These are phyloP conservation scores for Symbiotaphrina buchneri DNA, from an alignment of 495 filamentous ascomycete species.

Conservation along the genomic window DNA sequence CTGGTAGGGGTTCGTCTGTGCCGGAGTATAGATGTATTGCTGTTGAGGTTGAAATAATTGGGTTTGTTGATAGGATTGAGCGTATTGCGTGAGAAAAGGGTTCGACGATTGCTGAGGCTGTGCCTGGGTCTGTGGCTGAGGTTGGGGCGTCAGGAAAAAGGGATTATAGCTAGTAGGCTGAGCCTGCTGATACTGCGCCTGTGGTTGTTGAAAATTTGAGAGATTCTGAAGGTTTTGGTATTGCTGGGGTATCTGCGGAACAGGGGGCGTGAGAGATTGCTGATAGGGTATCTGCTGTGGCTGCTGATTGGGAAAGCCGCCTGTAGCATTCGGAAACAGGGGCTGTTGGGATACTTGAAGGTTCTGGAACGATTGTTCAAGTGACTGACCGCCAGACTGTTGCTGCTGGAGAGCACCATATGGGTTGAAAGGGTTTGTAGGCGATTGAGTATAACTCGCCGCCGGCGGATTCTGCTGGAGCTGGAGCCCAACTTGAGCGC, in stretches of 20 bases:
- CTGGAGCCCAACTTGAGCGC: slow-evolving; percentile 21
- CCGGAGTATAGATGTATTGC: slow-evolving; percentile 6
- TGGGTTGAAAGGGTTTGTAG: slow-evolving; percentile 28
- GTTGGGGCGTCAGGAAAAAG: slow-evolving; percentile 1
- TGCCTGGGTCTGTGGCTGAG: too few relatives aligned
- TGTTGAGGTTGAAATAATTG: slow-evolving; percentile 13
- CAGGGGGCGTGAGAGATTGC: slow-evolving; percentile 35
- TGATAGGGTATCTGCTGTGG: slow-evolving; percentile 19
- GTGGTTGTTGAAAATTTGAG: slow-evolving; percentile 11
- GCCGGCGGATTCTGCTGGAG: too few relatives aligned
- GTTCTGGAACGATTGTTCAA: slow-evolving; percentile 49
- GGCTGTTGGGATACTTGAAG: slow-evolving; percentile 48
- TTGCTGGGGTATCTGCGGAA: slow-evolving; percentile 31
- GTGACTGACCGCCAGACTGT: slow-evolving; percentile 12
- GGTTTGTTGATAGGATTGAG: slow-evolving; percentile 14
- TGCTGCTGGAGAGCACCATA: slow-evolving; percentile 11
- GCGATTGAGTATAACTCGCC: too few relatives aligned
- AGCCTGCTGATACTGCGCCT: slow-evolving; percentile 16
- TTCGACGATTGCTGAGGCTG: too few relatives aligned
- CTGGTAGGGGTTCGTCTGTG: slow-evolving; percentile 13
- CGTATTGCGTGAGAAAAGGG: too few relatives aligned
- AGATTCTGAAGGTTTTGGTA: slow-evolving; percentile 14
- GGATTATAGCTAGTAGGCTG: background rate
- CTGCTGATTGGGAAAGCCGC: slow-evolving; percentile 40
- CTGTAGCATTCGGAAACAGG: slow-evolving; percentile 68